Conservation (phyloP, 2,329 filamentous ascomycete species). For the Fusarium sp. region DNA sequence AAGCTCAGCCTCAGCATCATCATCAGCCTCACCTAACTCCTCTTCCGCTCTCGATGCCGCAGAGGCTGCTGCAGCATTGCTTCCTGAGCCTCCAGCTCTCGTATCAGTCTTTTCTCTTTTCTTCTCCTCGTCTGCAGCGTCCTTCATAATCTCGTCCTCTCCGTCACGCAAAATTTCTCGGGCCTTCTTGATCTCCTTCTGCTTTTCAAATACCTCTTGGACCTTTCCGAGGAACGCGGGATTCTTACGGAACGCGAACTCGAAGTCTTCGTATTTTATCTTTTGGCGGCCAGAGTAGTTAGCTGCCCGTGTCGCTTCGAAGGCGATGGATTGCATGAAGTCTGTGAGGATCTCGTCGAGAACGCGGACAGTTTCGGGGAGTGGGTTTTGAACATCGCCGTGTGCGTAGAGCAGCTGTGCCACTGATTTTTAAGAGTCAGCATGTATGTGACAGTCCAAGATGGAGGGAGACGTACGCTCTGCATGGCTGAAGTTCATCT, state of each 20-base stretch:
- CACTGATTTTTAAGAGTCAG: slow-evolving; percentile 59
- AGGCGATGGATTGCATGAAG: slow-evolving; percentile 94
- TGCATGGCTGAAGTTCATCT: slow-evolving; percentile 80
- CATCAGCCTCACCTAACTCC: slow-evolving; percentile 64
- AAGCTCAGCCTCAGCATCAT: slow-evolving; percentile 59
- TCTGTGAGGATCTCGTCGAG: slow-evolving; percentile 97
- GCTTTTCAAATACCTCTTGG: slow-evolving; percentile 88
- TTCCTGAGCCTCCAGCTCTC: slow-evolving; percentile 50
- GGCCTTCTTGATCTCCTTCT: slow-evolving; percentile 85
- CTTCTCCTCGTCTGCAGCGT: slow-evolving; percentile 60
- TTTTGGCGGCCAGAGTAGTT: slow-evolving; percentile 91
- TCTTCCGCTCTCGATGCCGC: slow-evolving; percentile 56
- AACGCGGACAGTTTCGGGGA: slow-evolving; percentile 85
- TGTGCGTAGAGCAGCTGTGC: slow-evolving; percentile 81
- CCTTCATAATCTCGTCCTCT: slow-evolving; percentile 69
- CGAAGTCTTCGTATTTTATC: slow-evolving; percentile 98
- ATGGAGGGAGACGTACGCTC: slow-evolving; percentile 67
- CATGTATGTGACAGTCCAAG: background rate
- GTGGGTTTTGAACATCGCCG: slow-evolving; percentile 80
- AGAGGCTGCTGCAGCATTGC: background rate
- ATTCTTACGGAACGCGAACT: slow-evolving; percentile 90
- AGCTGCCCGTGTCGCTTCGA: slow-evolving; percentile 86
- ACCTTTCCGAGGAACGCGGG: slow-evolving; percentile 88
- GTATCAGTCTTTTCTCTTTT: slow-evolving; percentile 49
- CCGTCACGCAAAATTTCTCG: slow-evolving; percentile 80